These are phyloP conservation scores for Sporothrix mexicana DNA, from an alignment of 2,329 filamentous ascomycete genomes.

Conservation along the genomic window DNA sequence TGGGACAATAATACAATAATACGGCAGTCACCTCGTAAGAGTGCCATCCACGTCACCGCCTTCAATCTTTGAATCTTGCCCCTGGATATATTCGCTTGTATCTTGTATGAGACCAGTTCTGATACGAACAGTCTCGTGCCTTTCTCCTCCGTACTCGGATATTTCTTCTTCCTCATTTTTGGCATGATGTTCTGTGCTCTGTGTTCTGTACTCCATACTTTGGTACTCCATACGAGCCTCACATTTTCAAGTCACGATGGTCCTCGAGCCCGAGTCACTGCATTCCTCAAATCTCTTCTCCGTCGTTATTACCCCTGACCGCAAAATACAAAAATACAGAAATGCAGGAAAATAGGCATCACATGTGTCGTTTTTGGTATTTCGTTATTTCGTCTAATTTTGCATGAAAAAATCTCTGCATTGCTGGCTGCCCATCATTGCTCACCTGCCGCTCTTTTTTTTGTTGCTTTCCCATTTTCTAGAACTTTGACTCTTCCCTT, in stretches of 20 bases:
- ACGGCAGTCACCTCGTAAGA: no score
- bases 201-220: not conserved
- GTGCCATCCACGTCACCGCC: not conserved
- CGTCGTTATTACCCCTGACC: constrained; percentile 10
- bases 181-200: not conserved
- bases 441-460: not conserved
- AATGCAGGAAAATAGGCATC: not conserved
- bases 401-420: constrained; percentile 8
- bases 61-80: not conserved
- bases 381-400: not conserved
- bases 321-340: not conserved
- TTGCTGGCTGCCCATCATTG: not conserved
- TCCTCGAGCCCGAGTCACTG: not conserved
- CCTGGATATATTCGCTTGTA: not conserved
- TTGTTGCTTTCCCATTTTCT: not conserved
- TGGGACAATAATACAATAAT: no score
- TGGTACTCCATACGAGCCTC: not conserved
- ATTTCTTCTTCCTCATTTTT: constrained; percentile 4
- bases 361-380: constrained; percentile 6
- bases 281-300: not conserved
- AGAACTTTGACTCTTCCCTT: not conserved
- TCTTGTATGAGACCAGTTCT: not conserved
- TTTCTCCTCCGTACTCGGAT: not conserved
- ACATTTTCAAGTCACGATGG: constrained; percentile 26
- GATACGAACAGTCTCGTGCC: no score